Evolutionary conservation across 192 early-diverging fungal genomes (phyloP), one percentile per base, ranked within the genome.

Genomic region (Borealophlyctis nickersoniae): DNA sequence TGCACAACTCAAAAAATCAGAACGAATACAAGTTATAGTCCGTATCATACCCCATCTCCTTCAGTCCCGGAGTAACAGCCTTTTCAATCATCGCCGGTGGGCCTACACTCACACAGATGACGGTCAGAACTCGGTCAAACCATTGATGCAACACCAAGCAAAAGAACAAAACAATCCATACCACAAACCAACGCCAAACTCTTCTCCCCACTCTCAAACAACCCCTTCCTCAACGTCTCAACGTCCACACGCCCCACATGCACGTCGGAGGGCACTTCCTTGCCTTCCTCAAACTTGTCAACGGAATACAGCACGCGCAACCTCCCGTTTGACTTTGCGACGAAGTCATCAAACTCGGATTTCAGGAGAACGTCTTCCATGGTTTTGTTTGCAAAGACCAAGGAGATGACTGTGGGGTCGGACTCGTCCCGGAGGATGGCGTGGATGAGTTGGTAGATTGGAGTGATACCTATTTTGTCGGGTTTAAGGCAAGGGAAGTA

Each of bases 381-480:
- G 4, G 81, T 89, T 56, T 89, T 86, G 71, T 95, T 96, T 65
- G 90, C 92, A 80, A 91, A 98, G 34, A 96, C 78, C 5, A 98
- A 80, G 62, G 72, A 86, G 49, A 98, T 75, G 48, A 75, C 73
- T n/a, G 96, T 95, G 67, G 87, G 87, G 73, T 98, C 95, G 28
- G 75, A 71, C 23, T 92, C 90, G 73, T 95, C 87, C 56, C 83
- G 81, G 53, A 90, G 71, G 29, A 96, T 85, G 32, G 86, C 83
- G 52, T 90, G 90, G 56, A 96, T 89, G 58, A 98, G 87, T 85
- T 91, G 93, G 71, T 90, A 87, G 91, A 95, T 92, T 45, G 95
- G 95, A 2, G 95, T 92, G 62, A 98, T 91, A 26, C 79, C 95
- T 49, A 93, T 95, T 51, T n/a, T n/a, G n/a, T n/a, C n/a, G n/a